Evolutionary conservation across 2,329 filamentous ascomycete genomes (phyloP), one percentile per base, ranked within the genome.

Genomic region (Calonectria pseudoreteaudii): DNA sequence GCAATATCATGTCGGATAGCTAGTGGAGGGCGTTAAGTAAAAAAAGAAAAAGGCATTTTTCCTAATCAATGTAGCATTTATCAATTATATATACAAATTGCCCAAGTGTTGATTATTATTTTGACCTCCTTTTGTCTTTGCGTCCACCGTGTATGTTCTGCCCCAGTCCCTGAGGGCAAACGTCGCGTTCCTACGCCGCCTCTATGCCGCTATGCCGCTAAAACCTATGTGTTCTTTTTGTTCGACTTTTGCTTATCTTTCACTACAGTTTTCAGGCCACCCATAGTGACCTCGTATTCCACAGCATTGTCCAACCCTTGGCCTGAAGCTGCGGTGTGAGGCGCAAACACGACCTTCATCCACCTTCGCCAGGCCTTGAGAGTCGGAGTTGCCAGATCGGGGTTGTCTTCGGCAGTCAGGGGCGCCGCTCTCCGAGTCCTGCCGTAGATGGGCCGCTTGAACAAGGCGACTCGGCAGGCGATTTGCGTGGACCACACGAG

Each of bases 401-500:
- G 84, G 26, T 85, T 85, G 36, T 86, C 85, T 68, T 82, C 83
- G 71, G 82, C 82, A 36, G 80, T 82, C 30, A 80, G 78, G 41
- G 85, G 84, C 75, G 84, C 81, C 70, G 82, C 73, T 77, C 82
- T 79, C 75, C 82, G 80, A 82, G 82, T 75, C 67, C 83, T 76
- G 4, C 85, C 86, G 73, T 89, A 87, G 81, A 91, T 81, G 83
- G 93, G 92, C 64, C 91, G 87, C 81, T 96, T 95, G 81, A 96
- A 91, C 66, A 98, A 86, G 0, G 94, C 95, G 73, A 98, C 91
- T 14, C 96, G 93, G 79, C 93, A 93, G 1, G 94, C 92, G 64
- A 98, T 92, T 86, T 98, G 96, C 36, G 95, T 96, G 3, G 95
- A 93, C 96, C 96, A 98, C 14, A 97, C 93, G 10, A 98, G 88